phyloP scores from a whole-genome alignment of 2,329 filamentous ascomycete species.

The Onygenales sp. region DNA sequence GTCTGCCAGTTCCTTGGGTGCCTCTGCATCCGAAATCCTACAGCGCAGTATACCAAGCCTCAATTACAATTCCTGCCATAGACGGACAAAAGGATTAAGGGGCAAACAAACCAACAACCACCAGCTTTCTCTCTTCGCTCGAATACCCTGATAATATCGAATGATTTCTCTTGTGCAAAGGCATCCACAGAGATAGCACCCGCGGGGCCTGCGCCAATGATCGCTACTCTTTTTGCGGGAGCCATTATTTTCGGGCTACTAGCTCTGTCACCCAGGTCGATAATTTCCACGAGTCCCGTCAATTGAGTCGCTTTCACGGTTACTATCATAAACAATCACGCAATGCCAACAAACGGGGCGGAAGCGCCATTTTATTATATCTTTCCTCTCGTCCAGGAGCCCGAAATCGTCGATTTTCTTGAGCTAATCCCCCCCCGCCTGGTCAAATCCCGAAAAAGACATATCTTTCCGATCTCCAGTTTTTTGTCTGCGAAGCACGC shows the following conservation, averaged over 20 bases:
- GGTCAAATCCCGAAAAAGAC: background rate
- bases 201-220: conserved; percentile 74
- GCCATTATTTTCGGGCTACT: background rate
- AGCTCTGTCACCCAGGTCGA: background rate
- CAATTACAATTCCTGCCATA: background rate
- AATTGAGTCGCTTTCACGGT: no score
- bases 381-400: no score
- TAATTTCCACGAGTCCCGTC: no score
- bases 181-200: conserved; percentile 35
- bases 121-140: conserved; percentile 71
- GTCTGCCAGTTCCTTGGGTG: conserved; percentile 32
- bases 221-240: conserved; percentile 43
- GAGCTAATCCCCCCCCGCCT: no score
- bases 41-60: background rate
- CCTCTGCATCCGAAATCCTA: conserved; percentile 21
- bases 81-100: conserved; percentile 6
- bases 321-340: background rate
- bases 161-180: conserved; percentile 40
- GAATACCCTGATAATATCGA: conserved; percentile 62
- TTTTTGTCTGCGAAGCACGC: background rate
- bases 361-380: background rate
- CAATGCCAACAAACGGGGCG: background rate
- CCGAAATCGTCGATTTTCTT: no score
- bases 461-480: background rate
- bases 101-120: conserved; percentile 77